Conservation (phyloP, 345 rosid genomes). For the Psidium friedrichsthalianum region DNA sequence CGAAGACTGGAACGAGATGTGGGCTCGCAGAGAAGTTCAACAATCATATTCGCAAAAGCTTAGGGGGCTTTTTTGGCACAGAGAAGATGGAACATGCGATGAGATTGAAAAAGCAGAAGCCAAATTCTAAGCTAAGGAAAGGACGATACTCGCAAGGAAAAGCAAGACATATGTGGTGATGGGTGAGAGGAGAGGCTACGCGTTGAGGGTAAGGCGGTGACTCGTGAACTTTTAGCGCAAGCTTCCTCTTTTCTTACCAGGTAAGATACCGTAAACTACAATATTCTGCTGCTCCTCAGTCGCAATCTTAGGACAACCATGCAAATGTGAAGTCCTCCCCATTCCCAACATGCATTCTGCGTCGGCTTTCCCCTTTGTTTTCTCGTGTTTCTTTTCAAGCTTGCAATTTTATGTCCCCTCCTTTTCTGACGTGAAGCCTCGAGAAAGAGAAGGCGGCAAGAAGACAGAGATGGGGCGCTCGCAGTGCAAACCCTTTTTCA, state of each 20-base stretch:
- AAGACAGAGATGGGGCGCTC: neutral
- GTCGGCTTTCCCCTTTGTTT: neutral
- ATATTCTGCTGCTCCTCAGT: neutral
- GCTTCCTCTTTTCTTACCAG: conserved; percentile 10
- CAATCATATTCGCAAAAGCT: neutral
- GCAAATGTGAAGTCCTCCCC: neutral
- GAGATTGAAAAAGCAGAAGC: conserved; percentile 2
- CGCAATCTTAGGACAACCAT: neutral
- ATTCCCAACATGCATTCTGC: neutral
- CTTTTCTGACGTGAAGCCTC: neutral
- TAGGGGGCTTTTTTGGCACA: neutral
- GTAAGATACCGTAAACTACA: neutral
- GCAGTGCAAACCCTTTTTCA: neutral
- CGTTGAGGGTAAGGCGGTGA: conserved; percentile 18
- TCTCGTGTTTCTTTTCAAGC: neutral
- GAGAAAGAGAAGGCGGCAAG: neutral
- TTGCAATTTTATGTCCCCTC: neutral
- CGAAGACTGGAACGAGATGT: conserved; percentile 2
- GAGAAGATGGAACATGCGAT: neutral
- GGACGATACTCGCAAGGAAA: neutral
- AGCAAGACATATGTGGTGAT: neutral
- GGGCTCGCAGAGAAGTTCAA: conserved; percentile 15
- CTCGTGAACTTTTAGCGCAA: conserved; percentile 22
- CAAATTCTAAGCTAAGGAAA: conserved; percentile 31
- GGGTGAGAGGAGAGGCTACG: conserved; percentile 30